phyloP scores from a whole-genome alignment of 2,329 filamentous ascomycete species.

The Penicillium sp. region DNA sequence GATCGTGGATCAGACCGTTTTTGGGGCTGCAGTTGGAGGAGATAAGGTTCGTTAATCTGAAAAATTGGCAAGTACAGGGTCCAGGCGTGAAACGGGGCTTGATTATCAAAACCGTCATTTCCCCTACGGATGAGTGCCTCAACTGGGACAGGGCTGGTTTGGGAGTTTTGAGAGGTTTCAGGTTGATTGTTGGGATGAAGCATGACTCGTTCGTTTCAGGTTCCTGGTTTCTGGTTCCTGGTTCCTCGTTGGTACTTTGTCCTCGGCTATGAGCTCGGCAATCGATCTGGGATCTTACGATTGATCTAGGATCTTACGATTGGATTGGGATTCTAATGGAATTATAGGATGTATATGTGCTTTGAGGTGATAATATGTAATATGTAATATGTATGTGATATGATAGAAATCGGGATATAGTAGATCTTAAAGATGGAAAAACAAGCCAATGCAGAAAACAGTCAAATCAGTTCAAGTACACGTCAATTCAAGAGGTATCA shows the following conservation, averaged over 20 bases:
- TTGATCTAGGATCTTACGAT: no score
- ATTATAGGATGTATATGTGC: no score
- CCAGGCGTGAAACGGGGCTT: not conserved
- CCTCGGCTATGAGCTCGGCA: no score
- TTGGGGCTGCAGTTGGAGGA: not conserved
- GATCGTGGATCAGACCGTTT: not conserved
- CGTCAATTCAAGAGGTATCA: conserved; percentile 8
- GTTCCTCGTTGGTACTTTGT: no score
- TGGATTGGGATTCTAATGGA: no score
- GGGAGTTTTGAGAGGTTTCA: not conserved
- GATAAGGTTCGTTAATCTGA: not conserved
- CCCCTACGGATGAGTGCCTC: not conserved
- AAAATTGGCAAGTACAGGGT: not conserved
- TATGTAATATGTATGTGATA: not conserved
- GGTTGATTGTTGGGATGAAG: not conserved
- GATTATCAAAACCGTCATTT: not conserved
- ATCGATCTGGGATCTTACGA: no score
- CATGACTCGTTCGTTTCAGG: no score
- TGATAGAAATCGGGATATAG: not conserved
- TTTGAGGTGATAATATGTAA: not conserved
- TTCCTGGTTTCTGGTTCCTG: no score
- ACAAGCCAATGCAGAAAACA: not conserved
- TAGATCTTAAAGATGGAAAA: not conserved
- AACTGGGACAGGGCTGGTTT: not conserved
- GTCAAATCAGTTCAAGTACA: not conserved